Conservation (phyloP, 2,329 filamentous ascomycete species). For the Fonsecaea erecta region DNA sequence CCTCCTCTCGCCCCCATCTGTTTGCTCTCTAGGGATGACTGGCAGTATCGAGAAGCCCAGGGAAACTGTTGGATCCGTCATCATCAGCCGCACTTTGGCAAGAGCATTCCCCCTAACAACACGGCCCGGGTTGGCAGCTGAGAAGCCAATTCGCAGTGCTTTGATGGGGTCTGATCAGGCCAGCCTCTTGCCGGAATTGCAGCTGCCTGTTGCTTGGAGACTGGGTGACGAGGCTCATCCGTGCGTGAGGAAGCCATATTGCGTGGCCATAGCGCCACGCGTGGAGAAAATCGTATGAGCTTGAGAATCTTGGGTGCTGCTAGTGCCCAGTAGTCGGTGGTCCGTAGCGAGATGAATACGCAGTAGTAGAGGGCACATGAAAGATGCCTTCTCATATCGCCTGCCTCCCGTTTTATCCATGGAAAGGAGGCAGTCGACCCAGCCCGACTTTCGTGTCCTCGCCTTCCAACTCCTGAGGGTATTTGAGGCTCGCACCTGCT, state of each 20-base stretch:
- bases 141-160: background rate
- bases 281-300: conserved; percentile 19
- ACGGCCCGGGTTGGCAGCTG: background rate
- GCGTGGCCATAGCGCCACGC: conserved; percentile 35
- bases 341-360: background rate
- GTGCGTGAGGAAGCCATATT: conserved; percentile 27
- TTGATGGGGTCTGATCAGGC: conserved; percentile 1
- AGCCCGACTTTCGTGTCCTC: background rate
- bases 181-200: conserved; percentile 15
- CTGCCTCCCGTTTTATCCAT: conserved; percentile 2
- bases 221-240: conserved; percentile 32
- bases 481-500: conserved; percentile 1
- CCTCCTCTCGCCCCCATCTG: background rate
- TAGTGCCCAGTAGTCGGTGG: background rate
- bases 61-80: conserved; percentile 16
- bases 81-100: conserved; percentile 17
- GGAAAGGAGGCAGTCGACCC: no score
- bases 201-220: conserved; percentile 26
- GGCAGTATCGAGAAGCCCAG: background rate
- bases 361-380: background rate
- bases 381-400: background rate
- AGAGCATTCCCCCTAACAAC: background rate
- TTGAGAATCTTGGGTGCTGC: conserved; percentile 4
- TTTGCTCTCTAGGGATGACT: background rate
- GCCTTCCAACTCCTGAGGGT: conserved; percentile 4